Conservation (phyloP, 2,329 filamentous ascomycete species). For the Diaporthe sp. region DNA sequence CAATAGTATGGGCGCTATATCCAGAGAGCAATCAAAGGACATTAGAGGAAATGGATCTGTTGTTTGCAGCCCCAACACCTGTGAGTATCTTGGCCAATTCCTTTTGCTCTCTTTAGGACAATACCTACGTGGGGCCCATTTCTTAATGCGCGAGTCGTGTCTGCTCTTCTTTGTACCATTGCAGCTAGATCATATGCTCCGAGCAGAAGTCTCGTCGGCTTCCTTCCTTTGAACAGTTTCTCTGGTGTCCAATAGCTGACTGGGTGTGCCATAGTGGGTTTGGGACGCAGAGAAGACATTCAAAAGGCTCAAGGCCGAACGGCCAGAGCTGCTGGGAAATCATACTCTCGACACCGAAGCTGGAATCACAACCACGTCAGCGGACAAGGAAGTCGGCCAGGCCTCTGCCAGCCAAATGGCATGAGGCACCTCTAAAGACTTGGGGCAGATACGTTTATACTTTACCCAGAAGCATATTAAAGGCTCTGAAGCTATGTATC, state of each 20-base stretch:
- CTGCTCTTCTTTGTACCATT: no score
- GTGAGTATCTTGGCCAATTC: not conserved
- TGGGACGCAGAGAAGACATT: conserved; percentile 38
- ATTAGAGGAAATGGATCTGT: conserved; percentile 78
- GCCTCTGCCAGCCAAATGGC: not conserved
- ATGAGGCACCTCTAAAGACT: not conserved
- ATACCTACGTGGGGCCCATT: not conserved
- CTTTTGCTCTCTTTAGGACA: not conserved
- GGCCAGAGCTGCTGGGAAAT: conserved; percentile 35
- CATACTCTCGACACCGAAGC: not conserved
- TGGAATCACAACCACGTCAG: conserved; percentile 40
- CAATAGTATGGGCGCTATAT: conserved; percentile 79
- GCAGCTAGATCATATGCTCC: not conserved
- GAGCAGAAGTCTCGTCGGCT: not conserved
- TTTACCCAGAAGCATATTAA: not conserved
- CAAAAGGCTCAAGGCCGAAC: conserved; percentile 36
- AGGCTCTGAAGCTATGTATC: not conserved
- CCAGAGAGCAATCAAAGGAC: conserved; percentile 80
- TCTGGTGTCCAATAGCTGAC: not conserved
- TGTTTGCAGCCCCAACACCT: conserved; percentile 66
- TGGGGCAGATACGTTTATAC: not conserved
- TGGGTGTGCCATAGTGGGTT: conserved; percentile 7
- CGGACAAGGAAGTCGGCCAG: not conserved
- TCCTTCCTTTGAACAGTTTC: no score
- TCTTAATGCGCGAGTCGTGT: not conserved